Evolutionary conservation across 177 flowering plant genomes (phyloP).

Genomic region (Telopea speciosissima): DNA sequence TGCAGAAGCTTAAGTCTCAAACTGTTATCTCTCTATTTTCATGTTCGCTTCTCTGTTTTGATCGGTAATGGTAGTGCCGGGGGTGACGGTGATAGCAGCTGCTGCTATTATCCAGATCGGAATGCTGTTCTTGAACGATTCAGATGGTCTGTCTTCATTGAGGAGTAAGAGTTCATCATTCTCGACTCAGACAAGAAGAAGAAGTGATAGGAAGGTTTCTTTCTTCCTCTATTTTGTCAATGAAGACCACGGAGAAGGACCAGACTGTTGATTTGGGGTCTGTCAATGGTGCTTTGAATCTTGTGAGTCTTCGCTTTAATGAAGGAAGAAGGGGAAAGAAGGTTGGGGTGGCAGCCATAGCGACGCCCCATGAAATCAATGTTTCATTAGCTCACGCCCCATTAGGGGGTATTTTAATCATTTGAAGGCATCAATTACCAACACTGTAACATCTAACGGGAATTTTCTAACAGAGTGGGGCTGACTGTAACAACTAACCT

Average conservation of each 20-base stretch:
- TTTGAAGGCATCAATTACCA: too few relatives aligned
- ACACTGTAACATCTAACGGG: too few relatives aligned
- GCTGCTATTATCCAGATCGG: constrained; percentile 16
- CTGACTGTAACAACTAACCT: too few relatives aligned
- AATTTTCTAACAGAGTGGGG: too few relatives aligned
- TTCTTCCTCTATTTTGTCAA: constrained; percentile 13
- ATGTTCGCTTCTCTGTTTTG: not conserved
- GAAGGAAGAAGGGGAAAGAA: too few relatives aligned
- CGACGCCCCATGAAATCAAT: too few relatives aligned
- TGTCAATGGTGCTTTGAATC: constrained; percentile 18
- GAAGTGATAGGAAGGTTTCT: constrained; percentile 5
- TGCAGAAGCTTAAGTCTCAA: too few relatives aligned
- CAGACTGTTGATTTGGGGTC: constrained; percentile 5
- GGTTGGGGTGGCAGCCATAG: too few relatives aligned
- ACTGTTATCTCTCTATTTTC: constrained; percentile 1
- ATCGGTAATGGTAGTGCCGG: constrained; percentile 8
- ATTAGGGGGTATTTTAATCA: too few relatives aligned
- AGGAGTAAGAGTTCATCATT: constrained; percentile 6
- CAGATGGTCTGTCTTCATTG: constrained; percentile 21
- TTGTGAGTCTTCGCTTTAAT: constrained; percentile 16
- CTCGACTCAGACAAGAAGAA: not conserved
- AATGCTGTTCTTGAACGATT: constrained; percentile 14
- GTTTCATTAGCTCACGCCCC: too few relatives aligned
- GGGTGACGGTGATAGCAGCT: constrained; percentile 15
- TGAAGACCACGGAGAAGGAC: constrained; percentile 21